Evolutionary conservation across 768 basidiomycete genomes (phyloP).

Genomic region (Amylocystis lapponica): DNA sequence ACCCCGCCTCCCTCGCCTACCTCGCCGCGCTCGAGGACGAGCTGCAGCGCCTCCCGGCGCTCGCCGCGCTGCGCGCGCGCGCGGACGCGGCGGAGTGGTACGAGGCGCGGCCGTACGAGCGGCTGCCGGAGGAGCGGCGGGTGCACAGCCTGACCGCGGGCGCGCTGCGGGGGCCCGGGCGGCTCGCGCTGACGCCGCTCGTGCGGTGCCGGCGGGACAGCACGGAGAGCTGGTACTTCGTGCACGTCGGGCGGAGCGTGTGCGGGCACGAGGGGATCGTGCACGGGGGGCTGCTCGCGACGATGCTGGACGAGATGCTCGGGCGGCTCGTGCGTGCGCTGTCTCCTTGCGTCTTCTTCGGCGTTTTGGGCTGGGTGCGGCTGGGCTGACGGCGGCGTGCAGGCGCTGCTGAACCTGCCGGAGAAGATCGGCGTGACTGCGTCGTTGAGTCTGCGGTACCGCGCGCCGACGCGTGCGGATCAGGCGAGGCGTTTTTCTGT

Average conservation of each 20-base stretch:
- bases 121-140: conserved; percentile 63
- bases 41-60: conserved; percentile 59
- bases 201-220: conserved; percentile 74
- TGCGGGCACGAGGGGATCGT: conserved; percentile 95
- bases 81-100: conserved; percentile 62
- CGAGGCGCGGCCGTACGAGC: conserved; percentile 67
- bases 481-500: conserved; percentile 48
- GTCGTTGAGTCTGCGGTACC: conserved; percentile 73
- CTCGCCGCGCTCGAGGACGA: conserved; percentile 56
- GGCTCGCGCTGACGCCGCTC: conserved; percentile 74
- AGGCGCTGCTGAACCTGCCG: conserved; percentile 85
- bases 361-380: background rate
- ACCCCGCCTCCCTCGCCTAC: conserved; percentile 56
- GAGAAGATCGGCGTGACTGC: conserved; percentile 93
- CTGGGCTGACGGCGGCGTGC: too few species aligned
- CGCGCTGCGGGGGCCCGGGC: conserved; percentile 81
- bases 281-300: conserved; percentile 90
- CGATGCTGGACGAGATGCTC: conserved; percentile 81
- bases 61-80: conserved; percentile 44
- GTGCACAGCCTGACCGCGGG: conserved; percentile 85
- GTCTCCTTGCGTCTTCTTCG: background rate
- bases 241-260: conserved; percentile 81
- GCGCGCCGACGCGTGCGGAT: conserved; percentile 84
- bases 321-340: conserved; percentile 64
- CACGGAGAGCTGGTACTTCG: conserved; percentile 58